Evolutionary conservation across 805 yeast species (phyloP), one percentile per base, ranked within the genome.

Genomic region (Cyberlindnera saturnus): DNA sequence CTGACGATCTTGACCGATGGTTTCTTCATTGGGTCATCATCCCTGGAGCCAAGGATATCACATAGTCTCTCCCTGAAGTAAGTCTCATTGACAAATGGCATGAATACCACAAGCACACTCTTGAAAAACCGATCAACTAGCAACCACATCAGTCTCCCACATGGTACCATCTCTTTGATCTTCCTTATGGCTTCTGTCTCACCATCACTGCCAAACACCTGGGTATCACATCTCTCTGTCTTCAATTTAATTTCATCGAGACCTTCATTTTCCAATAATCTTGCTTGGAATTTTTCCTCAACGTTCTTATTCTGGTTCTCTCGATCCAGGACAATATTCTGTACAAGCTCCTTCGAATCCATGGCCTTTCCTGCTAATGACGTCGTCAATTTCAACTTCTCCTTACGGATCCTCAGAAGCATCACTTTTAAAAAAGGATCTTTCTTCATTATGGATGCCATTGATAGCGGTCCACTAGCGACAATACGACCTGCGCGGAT

Each of bases 241-340:
- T 29, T 20, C 3, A 23, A 42, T 15, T 49, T 50, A 34, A 70
- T 53, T 42, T 69, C 75, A 17, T 60, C 65, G 4, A 64, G 39
- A 2, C 71, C 71, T 42, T 66, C 70, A 36, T 63, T 59, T 39
- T 69, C 70, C 19, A 61, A 47, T 38, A 65, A 43, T 16, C 61
- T 58, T 17, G 57, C 52, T 32, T 60, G 51, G 43, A 69, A 66
- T 9, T 59, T 60, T 34, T 51, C 54, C 34, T 61, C 64, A 2
- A 47, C 47, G 14, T 40, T 45, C 11, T 47, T 45, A n/a, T 45
- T 48, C 33, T 44, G 29, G 19, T 42, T 40, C 13, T 41, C 51
- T 23, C 53, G 60, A 11, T 51, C 55, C 15, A 52, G 18, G 6
- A 52, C 43, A 20, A 56, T 47, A 40, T 48, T 53, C 17, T 53